Evolutionary conservation across 2,329 filamentous ascomycete species (phyloP).

Genomic region (Ambrosiella cleistominuta): DNA sequence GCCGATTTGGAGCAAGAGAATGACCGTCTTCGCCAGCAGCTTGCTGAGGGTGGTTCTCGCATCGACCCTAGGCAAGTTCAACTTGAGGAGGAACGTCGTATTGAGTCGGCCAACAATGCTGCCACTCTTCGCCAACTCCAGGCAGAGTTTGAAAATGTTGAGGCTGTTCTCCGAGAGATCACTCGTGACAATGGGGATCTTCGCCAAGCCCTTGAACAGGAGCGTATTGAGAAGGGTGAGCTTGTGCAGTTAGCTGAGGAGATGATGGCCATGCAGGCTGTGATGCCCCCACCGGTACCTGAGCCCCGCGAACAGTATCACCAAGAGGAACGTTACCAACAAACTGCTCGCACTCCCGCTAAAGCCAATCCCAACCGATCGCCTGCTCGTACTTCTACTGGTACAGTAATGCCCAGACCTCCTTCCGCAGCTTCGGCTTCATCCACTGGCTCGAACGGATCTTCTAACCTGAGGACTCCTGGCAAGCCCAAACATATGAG

Average conservation of each 20-base stretch:
- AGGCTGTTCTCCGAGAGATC: slow-evolving; percentile 52
- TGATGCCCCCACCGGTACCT: slow-evolving; percentile 15
- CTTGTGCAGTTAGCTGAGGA: slow-evolving; percentile 67
- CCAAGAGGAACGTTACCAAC: slow-evolving; percentile 10
- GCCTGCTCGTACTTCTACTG: slow-evolving; percentile 13
- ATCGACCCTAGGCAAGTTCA: slow-evolving; percentile 27
- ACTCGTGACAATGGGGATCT: slow-evolving; percentile 52
- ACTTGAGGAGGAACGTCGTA: slow-evolving; percentile 39
- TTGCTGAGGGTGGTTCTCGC: neutral
- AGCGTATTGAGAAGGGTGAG: slow-evolving; percentile 70
- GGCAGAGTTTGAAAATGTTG: slow-evolving; percentile 57
- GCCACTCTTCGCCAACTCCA: slow-evolving; percentile 52
- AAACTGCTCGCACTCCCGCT: slow-evolving; percentile 14
- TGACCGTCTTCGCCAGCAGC: slow-evolving; percentile 47
- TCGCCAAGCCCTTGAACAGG: slow-evolving; percentile 47
- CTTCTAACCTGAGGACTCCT: slow-evolving; percentile 15
- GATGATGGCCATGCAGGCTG: slow-evolving; percentile 54
- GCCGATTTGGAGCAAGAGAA: slow-evolving; percentile 56
- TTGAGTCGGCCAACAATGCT: slow-evolving; percentile 33
- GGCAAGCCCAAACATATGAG: slow-evolving; percentile 22
- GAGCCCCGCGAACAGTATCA: slow-evolving; percentile 11
- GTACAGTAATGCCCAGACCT: slow-evolving; percentile 2
- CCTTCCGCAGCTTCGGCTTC: slow-evolving; percentile 11
- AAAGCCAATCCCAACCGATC: slow-evolving; percentile 16
- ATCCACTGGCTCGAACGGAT: slow-evolving; percentile 9